A percentile compares a stretch with the other conserved stretches of the same genome.
phyloP scores from a whole-genome alignment of 108 stramenopile genomes.

The Pseudonitzschia multiseries region DNA sequence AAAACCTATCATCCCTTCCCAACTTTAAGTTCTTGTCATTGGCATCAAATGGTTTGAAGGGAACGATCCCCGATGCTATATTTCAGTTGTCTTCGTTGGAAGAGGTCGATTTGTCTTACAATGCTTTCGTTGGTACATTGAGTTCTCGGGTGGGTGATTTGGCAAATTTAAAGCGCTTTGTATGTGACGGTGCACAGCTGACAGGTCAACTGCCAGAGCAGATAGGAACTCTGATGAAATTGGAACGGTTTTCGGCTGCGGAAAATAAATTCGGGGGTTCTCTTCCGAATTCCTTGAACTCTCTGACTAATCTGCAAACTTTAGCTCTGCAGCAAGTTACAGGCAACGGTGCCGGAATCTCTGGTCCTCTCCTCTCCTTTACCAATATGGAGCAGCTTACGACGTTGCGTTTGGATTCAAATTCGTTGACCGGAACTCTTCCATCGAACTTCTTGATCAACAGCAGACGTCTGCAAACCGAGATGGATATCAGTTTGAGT shows the following conservation, averaged over 20 bases:
- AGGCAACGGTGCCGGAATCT: slow-evolving; percentile 26
- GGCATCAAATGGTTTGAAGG: slow-evolving; percentile 23
- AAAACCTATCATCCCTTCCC: slow-evolving; percentile 31
- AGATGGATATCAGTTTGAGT: slow-evolving; percentile 37
- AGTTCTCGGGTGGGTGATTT: slow-evolving; percentile 47
- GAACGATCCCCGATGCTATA: slow-evolving; percentile 28
- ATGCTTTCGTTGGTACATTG: slow-evolving; percentile 39
- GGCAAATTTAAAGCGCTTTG: slow-evolving; percentile 49
- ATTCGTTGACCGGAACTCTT: slow-evolving; percentile 47
- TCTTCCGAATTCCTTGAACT: slow-evolving; percentile 40
- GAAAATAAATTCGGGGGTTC: slow-evolving; percentile 59
- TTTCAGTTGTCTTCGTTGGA: slow-evolving; percentile 31
- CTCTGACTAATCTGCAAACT: slow-evolving; percentile 28
- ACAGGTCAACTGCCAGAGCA: slow-evolving; percentile 50
- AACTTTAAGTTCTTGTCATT: slow-evolving; percentile 15
- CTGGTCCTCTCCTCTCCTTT: slow-evolving; percentile 28
- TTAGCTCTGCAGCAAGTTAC: slow-evolving; percentile 42
- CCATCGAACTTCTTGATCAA: slow-evolving; percentile 45
- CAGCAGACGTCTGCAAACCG: slow-evolving; percentile 18
- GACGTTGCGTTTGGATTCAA: slow-evolving; percentile 47
- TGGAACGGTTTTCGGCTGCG: slow-evolving; percentile 30
- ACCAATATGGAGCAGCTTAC: slow-evolving; percentile 34
- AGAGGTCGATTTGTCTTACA: slow-evolving; percentile 50
- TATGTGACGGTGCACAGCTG: slow-evolving; percentile 45
- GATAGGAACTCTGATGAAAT: slow-evolving; percentile 36